Evolutionary conservation across 164 flowering plant genomes (phyloP).

Genomic region (Liquidambar formosana): DNA sequence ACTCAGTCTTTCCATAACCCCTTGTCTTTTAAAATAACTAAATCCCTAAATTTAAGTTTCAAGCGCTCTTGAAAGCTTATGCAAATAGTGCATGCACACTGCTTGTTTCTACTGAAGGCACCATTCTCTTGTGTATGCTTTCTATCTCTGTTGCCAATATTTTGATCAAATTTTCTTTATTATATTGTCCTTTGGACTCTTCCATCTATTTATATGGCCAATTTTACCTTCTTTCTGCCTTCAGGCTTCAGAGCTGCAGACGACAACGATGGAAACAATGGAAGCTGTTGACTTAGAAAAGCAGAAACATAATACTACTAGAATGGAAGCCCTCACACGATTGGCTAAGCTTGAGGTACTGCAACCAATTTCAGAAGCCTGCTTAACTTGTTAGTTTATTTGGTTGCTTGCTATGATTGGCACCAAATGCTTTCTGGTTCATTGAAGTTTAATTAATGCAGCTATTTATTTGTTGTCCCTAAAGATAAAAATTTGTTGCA

Average conservation of each 20-base stretch:
- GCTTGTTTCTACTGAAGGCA: too few species aligned
- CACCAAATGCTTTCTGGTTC: slow-evolving; percentile 2
- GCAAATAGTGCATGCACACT: too few species aligned
- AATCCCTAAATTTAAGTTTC: too few species aligned
- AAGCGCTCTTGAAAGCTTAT: too few species aligned
- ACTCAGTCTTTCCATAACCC: too few species aligned
- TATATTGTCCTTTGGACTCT: neutral
- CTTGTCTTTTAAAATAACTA: too few species aligned
- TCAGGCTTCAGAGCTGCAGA: slow-evolving; percentile 91
- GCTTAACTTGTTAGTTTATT: slow-evolving; percentile 3
- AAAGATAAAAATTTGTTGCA: slow-evolving; percentile 51
- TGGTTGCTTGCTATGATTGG: slow-evolving; percentile 4
- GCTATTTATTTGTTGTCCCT: slow-evolving; percentile 14
- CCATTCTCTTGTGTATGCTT: neutral
- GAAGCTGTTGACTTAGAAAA: slow-evolving; percentile 94
- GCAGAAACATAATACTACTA: slow-evolving; percentile 86
- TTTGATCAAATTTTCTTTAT: neutral
- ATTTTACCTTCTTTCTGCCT: slow-evolving; percentile 4
- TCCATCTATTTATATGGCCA: neutral
- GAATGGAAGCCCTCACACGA: slow-evolving; percentile 83
- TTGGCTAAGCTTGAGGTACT: slow-evolving; percentile 85
- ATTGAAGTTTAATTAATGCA: slow-evolving; percentile 13
- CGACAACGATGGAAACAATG: slow-evolving; percentile 83
- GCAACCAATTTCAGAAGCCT: slow-evolving; percentile 6
- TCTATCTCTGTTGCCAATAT: neutral